Evolutionary conservation across 176 grass and related monocot genomes (phyloP), one percentile per base, ranked within the genome.

Genomic region (Oryza meyeriana): DNA sequence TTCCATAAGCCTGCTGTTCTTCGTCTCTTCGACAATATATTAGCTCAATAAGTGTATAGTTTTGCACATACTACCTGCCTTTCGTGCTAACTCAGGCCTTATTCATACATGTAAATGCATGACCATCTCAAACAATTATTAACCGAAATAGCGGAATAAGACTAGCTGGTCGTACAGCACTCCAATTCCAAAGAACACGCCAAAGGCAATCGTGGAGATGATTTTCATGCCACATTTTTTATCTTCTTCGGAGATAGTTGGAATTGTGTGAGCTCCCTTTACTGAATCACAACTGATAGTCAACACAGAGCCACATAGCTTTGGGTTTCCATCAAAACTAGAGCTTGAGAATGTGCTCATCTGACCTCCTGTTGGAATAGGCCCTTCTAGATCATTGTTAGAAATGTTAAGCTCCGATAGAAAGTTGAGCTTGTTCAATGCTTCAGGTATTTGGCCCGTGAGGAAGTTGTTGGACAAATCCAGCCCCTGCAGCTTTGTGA

Each of bases 381-480:
- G 52, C 17, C 81, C 81, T 70, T 75, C 69, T 13, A 83, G 34
- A 12, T 83, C 55, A 8, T 83, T 75, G 40, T 83, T 11, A 25
- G 81, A 67, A 47, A 75, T 16, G 17, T 58, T 83, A 40, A 83
- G 65, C 5, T 14, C 4, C 2, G 81, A 63, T n/a, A 83, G 81
- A 41, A 83, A 83, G 55, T 65, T 26, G 20, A 83, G 58, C 3
- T 52, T 34, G 8, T 22, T 36, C 11, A 84, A 9, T n/a, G 10
- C 25, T 3, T 8, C 14, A 0, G 81, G 81, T 12, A 84, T 48
- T 42, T 22, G 5, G 38, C 70, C 81, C 8, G 52, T 61, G 36
- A 84, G 72, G 28, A 75, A 16, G n/a, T 83, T 83, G 7, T 18
- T 32, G 31, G 81, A 84, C 33, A 84, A 52, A 2, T 84, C 35